Percentiles rank a stretch among this genome's conserved stretches.
Conservation (phyloP, 208 protist genomes). For the Trypanosoma congolense region DNA sequence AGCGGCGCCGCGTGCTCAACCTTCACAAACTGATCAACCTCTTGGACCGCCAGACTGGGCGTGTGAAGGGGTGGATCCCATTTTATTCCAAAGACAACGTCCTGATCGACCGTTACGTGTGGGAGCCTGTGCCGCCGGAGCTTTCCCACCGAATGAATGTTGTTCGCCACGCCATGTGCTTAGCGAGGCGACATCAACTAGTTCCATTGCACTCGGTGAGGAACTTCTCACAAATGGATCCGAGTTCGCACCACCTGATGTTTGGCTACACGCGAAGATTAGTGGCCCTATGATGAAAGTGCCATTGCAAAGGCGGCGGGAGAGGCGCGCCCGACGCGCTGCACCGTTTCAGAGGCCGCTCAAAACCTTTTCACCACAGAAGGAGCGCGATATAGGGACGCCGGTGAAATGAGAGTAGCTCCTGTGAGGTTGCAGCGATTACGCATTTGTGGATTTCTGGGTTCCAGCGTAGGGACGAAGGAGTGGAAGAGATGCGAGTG, state of each 20-base stretch:
- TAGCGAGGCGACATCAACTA: constrained; percentile 51
- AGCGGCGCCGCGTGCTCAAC: constrained; percentile 62
- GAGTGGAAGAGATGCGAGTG: too few relatives aligned
- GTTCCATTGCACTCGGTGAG: constrained; percentile 62
- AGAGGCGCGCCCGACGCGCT: constrained; percentile 36
- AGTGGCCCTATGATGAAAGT: constrained; percentile 26
- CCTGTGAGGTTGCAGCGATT: not conserved
- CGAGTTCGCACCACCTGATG: constrained; percentile 40
- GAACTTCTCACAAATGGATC: constrained; percentile 3
- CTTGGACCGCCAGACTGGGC: constrained; percentile 57
- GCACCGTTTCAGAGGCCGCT: constrained; percentile 44
- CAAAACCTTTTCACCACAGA: constrained; percentile 36
- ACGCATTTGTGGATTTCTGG: constrained; percentile 5
- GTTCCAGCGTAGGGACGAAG: too few relatives aligned
- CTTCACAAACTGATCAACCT: constrained; percentile 71
- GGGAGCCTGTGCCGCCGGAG: constrained; percentile 15
- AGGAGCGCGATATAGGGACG: constrained; percentile 2
- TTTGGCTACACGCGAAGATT: constrained; percentile 49
- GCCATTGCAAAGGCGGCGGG: constrained; percentile 34
- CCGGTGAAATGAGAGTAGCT: constrained; percentile 2
- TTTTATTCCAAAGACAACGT: constrained; percentile 68
- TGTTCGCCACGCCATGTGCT: constrained; percentile 57
- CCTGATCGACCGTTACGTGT: constrained; percentile 27
- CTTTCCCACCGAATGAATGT: constrained; percentile 17
- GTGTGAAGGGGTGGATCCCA: constrained; percentile 63